Percentiles rank a stretch among this genome's conserved stretches.
Evolutionary conservation across 2,329 filamentous ascomycete species (phyloP).

Genomic region (Monosporascus sp.): DNA sequence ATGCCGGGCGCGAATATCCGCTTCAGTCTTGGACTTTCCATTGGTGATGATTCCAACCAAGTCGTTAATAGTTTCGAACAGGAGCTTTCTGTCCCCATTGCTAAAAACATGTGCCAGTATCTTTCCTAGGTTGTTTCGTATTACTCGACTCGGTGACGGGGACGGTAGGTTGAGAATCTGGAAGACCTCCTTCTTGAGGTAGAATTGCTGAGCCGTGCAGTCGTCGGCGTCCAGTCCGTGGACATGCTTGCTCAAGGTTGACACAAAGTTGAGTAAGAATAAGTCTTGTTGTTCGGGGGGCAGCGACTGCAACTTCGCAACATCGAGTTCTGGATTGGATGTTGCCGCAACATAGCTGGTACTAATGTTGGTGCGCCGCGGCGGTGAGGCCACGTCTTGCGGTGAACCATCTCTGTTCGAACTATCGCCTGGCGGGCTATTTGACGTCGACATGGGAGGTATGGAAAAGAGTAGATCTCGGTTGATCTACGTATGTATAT

Average conservation of each 20-base stretch:
- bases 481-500: too few species aligned
- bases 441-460: neutral
- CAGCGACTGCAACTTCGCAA: slow-evolving; percentile 81
- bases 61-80: slow-evolving; percentile 94
- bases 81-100: slow-evolving; percentile 81
- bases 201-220: slow-evolving; percentile 82
- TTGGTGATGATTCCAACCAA: slow-evolving; percentile 66
- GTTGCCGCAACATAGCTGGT: slow-evolving; percentile 30
- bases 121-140: slow-evolving; percentile 81
- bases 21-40: slow-evolving; percentile 69
- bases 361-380: slow-evolving; percentile 17
- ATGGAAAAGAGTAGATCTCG: neutral
- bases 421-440: neutral
- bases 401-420: slow-evolving; percentile 25
- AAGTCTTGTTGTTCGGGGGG: slow-evolving; percentile 94
- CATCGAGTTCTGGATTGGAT: slow-evolving; percentile 73
- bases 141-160: slow-evolving; percentile 79
- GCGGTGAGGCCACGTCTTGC: slow-evolving; percentile 8
- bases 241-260: slow-evolving; percentile 77
- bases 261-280: slow-evolving; percentile 84
- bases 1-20: slow-evolving; percentile 75
- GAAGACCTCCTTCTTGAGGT: slow-evolving; percentile 89
- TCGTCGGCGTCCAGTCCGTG: slow-evolving; percentile 68
- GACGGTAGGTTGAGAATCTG: slow-evolving; percentile 81
- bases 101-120: slow-evolving; percentile 79